Evolutionary conservation across 164 flowering plant genomes (phyloP).

Genomic region (Umbilicus rupestris): DNA sequence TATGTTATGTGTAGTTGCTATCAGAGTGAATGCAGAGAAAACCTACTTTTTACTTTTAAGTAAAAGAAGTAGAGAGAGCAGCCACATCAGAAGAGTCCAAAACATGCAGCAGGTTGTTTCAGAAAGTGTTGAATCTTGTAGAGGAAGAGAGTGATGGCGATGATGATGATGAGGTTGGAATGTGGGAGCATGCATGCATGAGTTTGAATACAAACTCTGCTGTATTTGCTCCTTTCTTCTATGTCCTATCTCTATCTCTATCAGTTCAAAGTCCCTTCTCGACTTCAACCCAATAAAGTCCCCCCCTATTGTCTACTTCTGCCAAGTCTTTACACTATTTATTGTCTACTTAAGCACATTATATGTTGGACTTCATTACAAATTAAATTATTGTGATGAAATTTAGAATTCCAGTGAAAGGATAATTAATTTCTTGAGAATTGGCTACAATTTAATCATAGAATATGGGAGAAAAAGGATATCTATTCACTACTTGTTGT

Average conservation of each 20-base stretch:
- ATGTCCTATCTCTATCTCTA: slow-evolving; percentile 2
- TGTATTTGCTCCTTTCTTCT: not conserved
- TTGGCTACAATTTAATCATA: too few relatives aligned
- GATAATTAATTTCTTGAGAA: too few relatives aligned
- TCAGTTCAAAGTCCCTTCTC: not conserved
- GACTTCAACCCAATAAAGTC: not conserved
- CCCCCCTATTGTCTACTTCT: too few relatives aligned
- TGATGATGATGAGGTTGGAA: not conserved
- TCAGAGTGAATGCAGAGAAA: not conserved
- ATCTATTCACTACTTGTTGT: too few relatives aligned
- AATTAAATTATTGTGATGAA: too few relatives aligned
- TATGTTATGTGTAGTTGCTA: slow-evolving; percentile 3
- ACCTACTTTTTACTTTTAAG: slow-evolving; percentile 1
- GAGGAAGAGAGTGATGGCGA: not conserved
- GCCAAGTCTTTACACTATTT: not conserved
- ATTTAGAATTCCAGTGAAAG: too few relatives aligned
- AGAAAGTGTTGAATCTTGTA: not conserved
- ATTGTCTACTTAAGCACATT: too few relatives aligned
- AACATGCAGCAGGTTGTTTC: slow-evolving; percentile 1
- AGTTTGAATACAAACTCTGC: not conserved
- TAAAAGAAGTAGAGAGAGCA: not conserved
- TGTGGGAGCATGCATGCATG: slow-evolving; percentile 2
- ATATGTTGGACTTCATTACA: too few relatives aligned
- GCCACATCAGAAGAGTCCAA: not conserved
- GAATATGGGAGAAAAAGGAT: too few relatives aligned